These are phyloP conservation scores for Yamadazyma sp. DNA, from an alignment of 805 yeast species.

Conservation along the genomic window DNA sequence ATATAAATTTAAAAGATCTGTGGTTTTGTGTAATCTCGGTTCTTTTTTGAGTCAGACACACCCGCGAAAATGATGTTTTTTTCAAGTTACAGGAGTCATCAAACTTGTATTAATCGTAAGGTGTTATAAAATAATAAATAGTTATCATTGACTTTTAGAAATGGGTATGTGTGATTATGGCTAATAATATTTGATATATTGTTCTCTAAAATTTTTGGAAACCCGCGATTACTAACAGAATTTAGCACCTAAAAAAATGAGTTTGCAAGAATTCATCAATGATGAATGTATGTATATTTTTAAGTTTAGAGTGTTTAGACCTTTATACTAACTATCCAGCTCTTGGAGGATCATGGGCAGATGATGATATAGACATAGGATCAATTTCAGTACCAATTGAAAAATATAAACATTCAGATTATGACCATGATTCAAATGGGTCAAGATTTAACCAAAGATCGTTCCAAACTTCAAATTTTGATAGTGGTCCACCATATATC, in stretches of 20 bases:
- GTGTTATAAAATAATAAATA: no score
- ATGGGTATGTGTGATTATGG: constrained; percentile 10
- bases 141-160: constrained; percentile 5
- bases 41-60: not conserved
- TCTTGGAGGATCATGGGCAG: constrained; percentile 48
- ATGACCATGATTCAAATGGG: not conserved
- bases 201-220: no score
- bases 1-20: no score
- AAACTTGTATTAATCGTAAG: no score
- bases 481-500: constrained; percentile 57
- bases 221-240: constrained; percentile 3
- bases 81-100: constrained; percentile 4
- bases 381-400: constrained; percentile 46
- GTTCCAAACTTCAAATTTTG: constrained; percentile 4
- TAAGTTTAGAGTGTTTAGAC: not conserved
- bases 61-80: not conserved
- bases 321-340: constrained; percentile 20
- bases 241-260: constrained; percentile 41
- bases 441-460: not conserved
- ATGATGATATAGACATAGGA: constrained; percentile 42
- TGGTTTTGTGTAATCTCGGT: no score
- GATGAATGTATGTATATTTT: constrained; percentile 40
- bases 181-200: not conserved
- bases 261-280: constrained; percentile 43
- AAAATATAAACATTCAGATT: constrained; percentile 16